Base-by-base conservation (phyloP, 441 rosid species). In the Adansonia gregorii region DNA sequence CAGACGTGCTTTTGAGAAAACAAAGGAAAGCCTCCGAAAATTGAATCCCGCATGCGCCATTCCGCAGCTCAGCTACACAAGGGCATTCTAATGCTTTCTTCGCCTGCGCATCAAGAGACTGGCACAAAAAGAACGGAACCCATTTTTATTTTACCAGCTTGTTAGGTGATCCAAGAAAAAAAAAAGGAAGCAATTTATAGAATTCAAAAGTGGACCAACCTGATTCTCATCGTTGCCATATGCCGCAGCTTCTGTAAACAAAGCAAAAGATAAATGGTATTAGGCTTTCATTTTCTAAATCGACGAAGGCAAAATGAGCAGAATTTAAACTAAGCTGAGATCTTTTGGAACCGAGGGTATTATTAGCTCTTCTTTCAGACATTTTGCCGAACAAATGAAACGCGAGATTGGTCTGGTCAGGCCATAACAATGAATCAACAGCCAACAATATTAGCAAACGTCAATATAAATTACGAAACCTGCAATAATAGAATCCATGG, bases 21-120 rank as follows among this genome's bases (percentile, higher is more conserved):
- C 99, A 95, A 58, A 86, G 87, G 80, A 95, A 95, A 0, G 99
- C 95, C 27, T 93, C 90, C 2, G 99, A 88, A 86, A 95, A 95
- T 83, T 84, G 92, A 77, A 60, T 67, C 6, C 97, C 98, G 55
- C 98, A 93, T 5, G 90, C 68, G 8, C 99, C 96, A 58, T 69
- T 87, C 65, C 94, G 91, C 83, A 95, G 82, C 78, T 91, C 93
- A 56, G 94, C 93, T n/a, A 95, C 83, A 84, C 99, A 95, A 67
- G 98, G 97, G 69, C 99, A 95, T 22, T 95, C 94, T 48, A 95
- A 79, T 43, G 98, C 97, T 86, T 88, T 95, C 83, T 87, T 86
- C 39, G 92, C 99, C 80, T 86, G 88, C 0, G 82, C 92, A 72
- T 95, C 97, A 55, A 89, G 83, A 75, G 95, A 87, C 98, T 92